These are phyloP conservation scores for Linum lewisii DNA, from an alignment of 345 rosid species.

Conservation along the genomic window DNA sequence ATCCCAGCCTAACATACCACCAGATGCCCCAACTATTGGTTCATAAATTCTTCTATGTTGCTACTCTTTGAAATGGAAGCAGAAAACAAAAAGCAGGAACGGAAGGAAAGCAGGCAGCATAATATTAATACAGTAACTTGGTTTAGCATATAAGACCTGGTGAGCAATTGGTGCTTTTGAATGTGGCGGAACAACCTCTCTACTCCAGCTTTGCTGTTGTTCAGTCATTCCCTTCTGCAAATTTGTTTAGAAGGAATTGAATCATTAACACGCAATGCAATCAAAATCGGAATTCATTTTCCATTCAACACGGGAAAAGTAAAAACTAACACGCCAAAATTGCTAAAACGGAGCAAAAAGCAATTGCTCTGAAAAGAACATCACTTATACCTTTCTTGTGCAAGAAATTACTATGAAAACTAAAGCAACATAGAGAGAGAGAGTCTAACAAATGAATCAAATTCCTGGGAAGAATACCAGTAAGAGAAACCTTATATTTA, in stretches of 20 bases:
- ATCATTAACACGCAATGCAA: too few relatives aligned
- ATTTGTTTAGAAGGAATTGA: conserved; percentile 8
- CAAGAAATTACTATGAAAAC: background rate
- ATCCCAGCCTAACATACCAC: background rate
- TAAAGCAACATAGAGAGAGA: background rate
- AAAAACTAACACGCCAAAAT: too few relatives aligned
- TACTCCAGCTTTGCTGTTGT: conserved; percentile 33
- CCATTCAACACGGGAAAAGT: background rate
- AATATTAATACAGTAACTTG: background rate
- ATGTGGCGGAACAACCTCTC: conserved; percentile 44
- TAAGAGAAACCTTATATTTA: background rate
- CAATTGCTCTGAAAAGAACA: background rate
- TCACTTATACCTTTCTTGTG: background rate
- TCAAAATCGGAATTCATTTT: background rate
- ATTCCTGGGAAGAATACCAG: background rate
- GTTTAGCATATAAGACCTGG: conserved; percentile 38
- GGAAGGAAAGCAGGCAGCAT: background rate
- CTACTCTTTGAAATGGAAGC: too few relatives aligned
- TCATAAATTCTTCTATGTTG: too few relatives aligned
- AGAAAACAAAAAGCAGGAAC: too few relatives aligned
- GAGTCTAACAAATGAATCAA: background rate
- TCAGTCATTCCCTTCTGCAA: conserved; percentile 31
- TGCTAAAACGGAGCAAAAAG: background rate
- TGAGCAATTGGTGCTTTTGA: conserved; percentile 32
- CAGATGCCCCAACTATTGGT: background rate